Base-by-base conservation (phyloP, 202 grass and related monocot genomes). In the Eragrostis tef region DNA sequence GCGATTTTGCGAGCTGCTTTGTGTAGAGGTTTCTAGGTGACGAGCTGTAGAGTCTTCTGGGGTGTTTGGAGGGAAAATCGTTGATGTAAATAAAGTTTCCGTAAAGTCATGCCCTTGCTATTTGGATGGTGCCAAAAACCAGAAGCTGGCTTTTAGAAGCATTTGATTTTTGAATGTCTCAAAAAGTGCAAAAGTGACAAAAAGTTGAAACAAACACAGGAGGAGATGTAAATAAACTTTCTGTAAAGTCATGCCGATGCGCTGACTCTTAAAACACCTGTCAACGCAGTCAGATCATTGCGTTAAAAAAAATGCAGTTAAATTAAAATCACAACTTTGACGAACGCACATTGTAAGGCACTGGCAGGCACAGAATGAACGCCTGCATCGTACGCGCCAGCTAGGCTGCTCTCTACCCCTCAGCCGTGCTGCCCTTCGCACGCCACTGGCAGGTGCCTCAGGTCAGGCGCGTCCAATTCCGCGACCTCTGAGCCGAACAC, bases 401-500 rank as follows among this genome's bases (percentile, higher is more conserved):
- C n/a, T n/a, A n/a, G n/a, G 11, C 21, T 2, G 62, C n/a, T 25
- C 6, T 15, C 5, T n/a, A n/a, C n/a, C n/a, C 14, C 66, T 79
- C 76, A 86, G 49, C 75, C 76, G 48, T 47, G 59, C 57, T 21
- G 36, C 58, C 24, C 43, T 1, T 56, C 65, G 17, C 46, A 61
- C 13, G 17, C 6, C 64, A 63, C 13, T 46, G 9, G 16, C 36
- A 27, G 45, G 5, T 47, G 3, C 36, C 68, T 6, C 59, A n/a
- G n/a, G n/a, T n/a, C n/a, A n/a, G 48, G 11, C 46, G 56, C 49
- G 34, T 3, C 64, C 29, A 8, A 6, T 44, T 84, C 88, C 48
- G 6, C 44, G 11, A n/a, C 44, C 54, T 90, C 70, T 25, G 88
- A 11, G 16, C 83, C 88, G 72, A 94, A 94, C 58, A 94, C 57